Base-by-base conservation (phyloP, 371 early-diverging fungal species). In the Choanephora cucurbitarum region DNA sequence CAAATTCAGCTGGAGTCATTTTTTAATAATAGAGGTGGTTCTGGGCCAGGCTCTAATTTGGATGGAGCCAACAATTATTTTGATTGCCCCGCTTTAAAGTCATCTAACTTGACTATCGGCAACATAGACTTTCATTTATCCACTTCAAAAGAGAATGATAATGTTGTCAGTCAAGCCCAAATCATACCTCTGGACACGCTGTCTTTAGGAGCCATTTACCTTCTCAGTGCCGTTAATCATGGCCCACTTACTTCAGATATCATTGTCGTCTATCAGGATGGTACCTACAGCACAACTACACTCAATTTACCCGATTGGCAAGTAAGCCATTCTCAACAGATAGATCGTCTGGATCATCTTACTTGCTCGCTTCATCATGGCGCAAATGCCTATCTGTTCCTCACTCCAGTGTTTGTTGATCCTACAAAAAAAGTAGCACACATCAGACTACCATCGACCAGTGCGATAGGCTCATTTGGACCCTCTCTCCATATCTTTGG, bases 291-390 rank as follows among this genome's bases (percentile, higher is more conserved):
- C 15, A 39, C 32, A 14, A 66, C 69, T 0, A 23, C 45, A 7
- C 8, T 73, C 11, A 53, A 53, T 11, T 45, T 73, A 34, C 70
- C 74, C 17, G 74, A 73, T 42, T 73, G 71, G 74, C 67, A 70
- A 51, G 69, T 52, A 7, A 37, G 40, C 11, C 33, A 54, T 14
- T 11, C 47, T 0, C 18, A 48, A 28, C 62, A 62, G 23, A 49
- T 46, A 10, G 23, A 32, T 45, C 57, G 63, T 2, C 33, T 50
- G 15, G 53, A 60, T 39, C 43, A 37, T 31, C 18, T 59, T 1
- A 23, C 46, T 1, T 62, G 60, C n/a, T 23, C 22, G 34, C 28
- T 62, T 7, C 60, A 22, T 19, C 52, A 47, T 5, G 42, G 51
- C 1, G 45, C 37, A 3, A 37, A 21, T 23, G 74, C 51, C 3